A percentile compares a stretch with the other conserved stretches of the same genome.
These are phyloP conservation scores for Boechera retrofracta DNA, from an alignment of 345 rosid genomes.

Conservation along the genomic window DNA sequence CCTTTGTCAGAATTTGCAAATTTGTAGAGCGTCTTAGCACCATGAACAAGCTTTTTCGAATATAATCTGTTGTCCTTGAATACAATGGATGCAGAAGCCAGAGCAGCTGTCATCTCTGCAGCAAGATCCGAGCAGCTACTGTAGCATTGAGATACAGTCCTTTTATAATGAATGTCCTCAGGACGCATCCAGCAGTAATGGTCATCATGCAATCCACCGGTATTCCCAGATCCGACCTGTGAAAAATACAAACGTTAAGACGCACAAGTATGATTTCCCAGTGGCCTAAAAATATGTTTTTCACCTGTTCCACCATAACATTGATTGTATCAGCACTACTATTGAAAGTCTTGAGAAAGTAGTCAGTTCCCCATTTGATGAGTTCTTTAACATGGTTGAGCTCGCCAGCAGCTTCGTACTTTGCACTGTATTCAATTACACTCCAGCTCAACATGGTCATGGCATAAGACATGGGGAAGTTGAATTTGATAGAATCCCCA, in stretches of 20 bases:
- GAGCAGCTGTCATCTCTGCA: slow-evolving; percentile 92
- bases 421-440: slow-evolving; percentile 88
- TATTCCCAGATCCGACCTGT: slow-evolving; percentile 76
- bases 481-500: slow-evolving; percentile 92
- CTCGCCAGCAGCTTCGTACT: slow-evolving; percentile 88
- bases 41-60: slow-evolving; percentile 83
- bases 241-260: neutral
- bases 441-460: slow-evolving; percentile 99
- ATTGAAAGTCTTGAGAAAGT: slow-evolving; percentile 85
- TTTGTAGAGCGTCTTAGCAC: slow-evolving; percentile 70
- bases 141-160: slow-evolving; percentile 56
- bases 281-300: neutral
- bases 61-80: slow-evolving; percentile 84
- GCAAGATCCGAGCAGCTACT: slow-evolving; percentile 82
- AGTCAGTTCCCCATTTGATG: slow-evolving; percentile 94
- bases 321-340: slow-evolving; percentile 66
- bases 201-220: slow-evolving; percentile 62
- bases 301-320: slow-evolving; percentile 65
- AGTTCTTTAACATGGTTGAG: slow-evolving; percentile 79
- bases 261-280: neutral
- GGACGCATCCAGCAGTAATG: slow-evolving; percentile 98
- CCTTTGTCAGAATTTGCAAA: slow-evolving; percentile 52
- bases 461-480: slow-evolving; percentile 80
- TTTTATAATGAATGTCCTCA: slow-evolving; percentile 81
- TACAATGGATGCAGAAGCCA: slow-evolving; percentile 92